Evolutionary conservation across 345 rosid genomes (phyloP).

Genomic region (Eutrema heterophyllum): DNA sequence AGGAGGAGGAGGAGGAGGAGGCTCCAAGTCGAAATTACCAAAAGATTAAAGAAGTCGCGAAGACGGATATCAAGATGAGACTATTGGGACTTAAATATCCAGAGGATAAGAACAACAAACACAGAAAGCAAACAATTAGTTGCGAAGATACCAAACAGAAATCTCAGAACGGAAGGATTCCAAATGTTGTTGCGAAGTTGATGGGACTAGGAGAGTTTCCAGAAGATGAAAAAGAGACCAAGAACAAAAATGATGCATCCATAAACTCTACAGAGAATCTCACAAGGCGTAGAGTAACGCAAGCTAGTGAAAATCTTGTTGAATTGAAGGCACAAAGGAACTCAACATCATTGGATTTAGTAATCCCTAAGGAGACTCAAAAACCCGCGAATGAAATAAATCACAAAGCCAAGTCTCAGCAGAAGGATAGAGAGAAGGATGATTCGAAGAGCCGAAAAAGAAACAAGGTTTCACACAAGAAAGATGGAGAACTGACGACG

Average conservation of each 20-base stretch:
- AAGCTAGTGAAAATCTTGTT: slow-evolving; percentile 28
- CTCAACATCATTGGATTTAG: slow-evolving; percentile 28
- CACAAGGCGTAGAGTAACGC: slow-evolving; percentile 31
- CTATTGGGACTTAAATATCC: slow-evolving; percentile 44
- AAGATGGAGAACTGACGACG: slow-evolving; percentile 31
- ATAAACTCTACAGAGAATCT: neutral
- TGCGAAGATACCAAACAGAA: slow-evolving; percentile 31
- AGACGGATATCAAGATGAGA: slow-evolving; percentile 44
- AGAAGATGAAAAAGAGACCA: slow-evolving; percentile 37
- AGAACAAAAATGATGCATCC: slow-evolving; percentile 10
- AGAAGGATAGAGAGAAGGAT: slow-evolving; percentile 39
- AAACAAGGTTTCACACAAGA: slow-evolving; percentile 28
- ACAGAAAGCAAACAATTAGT: slow-evolving; percentile 22
- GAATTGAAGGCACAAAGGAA: slow-evolving; percentile 24
- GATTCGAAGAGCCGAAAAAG: slow-evolving; percentile 27
- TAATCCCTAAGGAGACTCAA: slow-evolving; percentile 26
- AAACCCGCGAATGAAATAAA: slow-evolving; percentile 32
- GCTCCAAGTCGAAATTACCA: slow-evolving; percentile 22
- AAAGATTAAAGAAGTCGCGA: slow-evolving; percentile 39
- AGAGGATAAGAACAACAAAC: slow-evolving; percentile 30
- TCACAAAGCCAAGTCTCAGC: slow-evolving; percentile 29
- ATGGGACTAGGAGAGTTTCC: slow-evolving; percentile 84
- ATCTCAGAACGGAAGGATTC: slow-evolving; percentile 60
- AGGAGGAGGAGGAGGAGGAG: slow-evolving; percentile 37
- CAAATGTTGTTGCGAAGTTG: slow-evolving; percentile 78